These are phyloP conservation scores for Tolypocladium cylindrosporum DNA, from an alignment of 2,329 filamentous ascomycete genomes.

Conservation along the genomic window DNA sequence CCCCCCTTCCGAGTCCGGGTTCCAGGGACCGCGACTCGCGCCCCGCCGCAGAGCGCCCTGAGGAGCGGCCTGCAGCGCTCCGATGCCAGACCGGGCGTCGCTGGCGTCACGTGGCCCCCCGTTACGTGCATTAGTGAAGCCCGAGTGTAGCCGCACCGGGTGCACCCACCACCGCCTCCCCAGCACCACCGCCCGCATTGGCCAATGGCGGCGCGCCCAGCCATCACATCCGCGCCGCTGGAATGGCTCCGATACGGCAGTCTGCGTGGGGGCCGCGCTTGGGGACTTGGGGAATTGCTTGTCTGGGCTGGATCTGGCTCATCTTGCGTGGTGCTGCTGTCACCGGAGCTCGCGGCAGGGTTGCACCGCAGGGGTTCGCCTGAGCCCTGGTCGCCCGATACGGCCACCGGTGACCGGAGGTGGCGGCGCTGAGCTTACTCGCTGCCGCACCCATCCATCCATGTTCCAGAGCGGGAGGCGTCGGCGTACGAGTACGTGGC, in stretches of 20 bases:
- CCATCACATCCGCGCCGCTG: conserved; percentile 1
- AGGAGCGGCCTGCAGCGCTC: background rate
- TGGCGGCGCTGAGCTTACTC: background rate
- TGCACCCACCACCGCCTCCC: conserved; percentile 5
- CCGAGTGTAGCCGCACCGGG: conserved; percentile 15
- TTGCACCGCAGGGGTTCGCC: background rate
- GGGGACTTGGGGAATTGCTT: background rate
- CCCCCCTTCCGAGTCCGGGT: background rate
- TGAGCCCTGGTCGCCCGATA: background rate
- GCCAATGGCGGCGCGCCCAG: conserved; percentile 2
- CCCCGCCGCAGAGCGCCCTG: background rate
- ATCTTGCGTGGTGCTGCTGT: background rate
- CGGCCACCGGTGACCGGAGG: conserved; percentile 2
- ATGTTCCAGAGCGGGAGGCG: background rate
- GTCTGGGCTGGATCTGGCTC: background rate
- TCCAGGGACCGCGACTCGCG: background rate
- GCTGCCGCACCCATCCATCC: background rate
- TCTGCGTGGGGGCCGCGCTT: background rate
- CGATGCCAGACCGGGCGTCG: conserved; percentile 3
- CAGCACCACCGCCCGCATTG: conserved; percentile 1
- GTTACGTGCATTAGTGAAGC: conserved; percentile 3
- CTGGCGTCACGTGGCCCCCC: conserved; percentile 12
- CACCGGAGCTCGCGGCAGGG: background rate
- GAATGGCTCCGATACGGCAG: conserved; percentile 12
- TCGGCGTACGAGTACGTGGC: background rate